Percentiles rank a stretch among this genome's conserved stretches.
Conservation (phyloP, 331 rosid species). For the Pyrus hybrid region DNA sequence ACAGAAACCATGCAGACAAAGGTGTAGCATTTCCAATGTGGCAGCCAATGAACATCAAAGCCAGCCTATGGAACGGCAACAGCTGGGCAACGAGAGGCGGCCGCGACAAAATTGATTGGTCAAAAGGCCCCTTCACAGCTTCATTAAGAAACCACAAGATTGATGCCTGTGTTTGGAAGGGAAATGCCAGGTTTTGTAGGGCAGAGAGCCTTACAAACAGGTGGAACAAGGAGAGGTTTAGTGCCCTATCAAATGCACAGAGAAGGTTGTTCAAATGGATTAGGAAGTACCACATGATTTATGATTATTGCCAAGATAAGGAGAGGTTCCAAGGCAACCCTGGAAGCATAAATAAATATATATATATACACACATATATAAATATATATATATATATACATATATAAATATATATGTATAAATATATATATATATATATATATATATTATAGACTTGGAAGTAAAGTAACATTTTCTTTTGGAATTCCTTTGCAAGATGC, state of each 20-base stretch:
- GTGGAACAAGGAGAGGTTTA: constrained; percentile 61
- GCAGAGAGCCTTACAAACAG: constrained; percentile 47
- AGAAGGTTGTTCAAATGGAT: constrained; percentile 83
- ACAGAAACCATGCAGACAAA: constrained; percentile 79
- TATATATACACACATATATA: too few species aligned
- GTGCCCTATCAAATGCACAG: constrained; percentile 41
- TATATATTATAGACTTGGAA: background rate
- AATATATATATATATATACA: too few species aligned
- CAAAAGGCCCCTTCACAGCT: constrained; percentile 63
- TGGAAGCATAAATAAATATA: too few species aligned
- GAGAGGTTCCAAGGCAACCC: constrained; percentile 37
- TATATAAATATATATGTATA: too few species aligned
- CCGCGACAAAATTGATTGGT: constrained; percentile 76
- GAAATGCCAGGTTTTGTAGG: constrained; percentile 80
- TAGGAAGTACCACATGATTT: constrained; percentile 62
- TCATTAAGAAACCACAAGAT: constrained; percentile 56
- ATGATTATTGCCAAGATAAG: constrained; percentile 72
- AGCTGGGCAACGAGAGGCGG: constrained; percentile 95
- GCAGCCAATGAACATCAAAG: constrained; percentile 85
- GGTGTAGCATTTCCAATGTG: constrained; percentile 75
- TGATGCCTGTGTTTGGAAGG: constrained; percentile 73
- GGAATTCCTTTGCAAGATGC: background rate
- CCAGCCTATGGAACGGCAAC: constrained; percentile 75
- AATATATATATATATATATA: too few species aligned
- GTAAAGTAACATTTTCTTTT: background rate